A percentile compares a stretch with the other conserved stretches of the same genome.
phyloP scores from a whole-genome alignment of 352 stramenopile genomes.

The Pythium grandisporangium region DNA sequence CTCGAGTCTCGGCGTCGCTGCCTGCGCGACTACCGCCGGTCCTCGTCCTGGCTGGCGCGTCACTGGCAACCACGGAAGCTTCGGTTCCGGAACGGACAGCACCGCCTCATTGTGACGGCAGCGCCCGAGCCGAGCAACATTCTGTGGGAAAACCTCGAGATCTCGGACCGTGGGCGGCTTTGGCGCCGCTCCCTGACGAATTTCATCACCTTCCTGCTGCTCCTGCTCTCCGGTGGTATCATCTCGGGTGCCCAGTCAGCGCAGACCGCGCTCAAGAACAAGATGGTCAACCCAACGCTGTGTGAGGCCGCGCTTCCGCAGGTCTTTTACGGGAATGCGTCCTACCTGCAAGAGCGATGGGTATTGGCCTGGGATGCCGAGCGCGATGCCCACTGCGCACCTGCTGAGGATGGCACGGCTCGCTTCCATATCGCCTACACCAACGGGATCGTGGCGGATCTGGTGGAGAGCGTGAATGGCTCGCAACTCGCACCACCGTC shows the following conservation, averaged over 20 bases:
- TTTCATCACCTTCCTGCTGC: slow-evolving; percentile 58
- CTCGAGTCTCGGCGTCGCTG: slow-evolving; percentile 67
- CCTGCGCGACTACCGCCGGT: slow-evolving; percentile 67
- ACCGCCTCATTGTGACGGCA: slow-evolving; percentile 29
- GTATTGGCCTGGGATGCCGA: slow-evolving; percentile 37
- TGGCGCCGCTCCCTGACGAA: slow-evolving; percentile 60
- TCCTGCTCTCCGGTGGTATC: slow-evolving; percentile 61
- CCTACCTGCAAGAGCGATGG: slow-evolving; percentile 25
- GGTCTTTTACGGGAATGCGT: slow-evolving; percentile 47
- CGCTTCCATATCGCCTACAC: slow-evolving; percentile 55
- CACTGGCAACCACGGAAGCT: slow-evolving; percentile 44
- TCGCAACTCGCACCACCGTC: too few species aligned
- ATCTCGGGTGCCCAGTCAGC: slow-evolving; percentile 72
- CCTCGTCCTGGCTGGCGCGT: slow-evolving; percentile 22
- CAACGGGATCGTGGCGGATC: slow-evolving; percentile 41
- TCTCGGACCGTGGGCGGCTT: slow-evolving; percentile 44
- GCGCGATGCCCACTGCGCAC: slow-evolving; percentile 39
- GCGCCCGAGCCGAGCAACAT: slow-evolving; percentile 82
- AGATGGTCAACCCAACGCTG: slow-evolving; percentile 42
- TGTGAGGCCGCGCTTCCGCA: slow-evolving; percentile 44
- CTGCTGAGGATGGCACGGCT: slow-evolving; percentile 10
- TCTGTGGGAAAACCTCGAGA: slow-evolving; percentile 82
- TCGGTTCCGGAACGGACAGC: slow-evolving; percentile 46
- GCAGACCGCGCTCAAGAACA: slow-evolving; percentile 59
- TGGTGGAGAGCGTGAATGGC: slow-evolving; percentile 14